Evolutionary conservation across 2,329 filamentous ascomycete genomes (phyloP), one percentile per base, ranked within the genome.

Genomic region (Penicillium concentricum): DNA sequence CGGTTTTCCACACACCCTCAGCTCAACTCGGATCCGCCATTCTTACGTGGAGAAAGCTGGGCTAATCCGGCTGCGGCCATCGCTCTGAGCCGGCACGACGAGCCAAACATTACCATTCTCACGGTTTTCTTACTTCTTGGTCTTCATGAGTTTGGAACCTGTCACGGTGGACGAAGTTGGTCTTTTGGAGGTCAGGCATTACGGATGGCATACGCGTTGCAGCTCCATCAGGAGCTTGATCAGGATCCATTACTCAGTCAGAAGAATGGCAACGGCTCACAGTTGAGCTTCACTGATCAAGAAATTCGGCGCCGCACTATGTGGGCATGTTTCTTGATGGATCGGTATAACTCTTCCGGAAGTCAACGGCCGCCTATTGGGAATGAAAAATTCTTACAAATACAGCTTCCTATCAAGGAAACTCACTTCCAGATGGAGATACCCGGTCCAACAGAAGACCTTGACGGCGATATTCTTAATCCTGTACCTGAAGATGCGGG

Each of bases 321-420:
- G 93, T 99, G 94, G 94, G 90, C 92, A 13, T 97, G 93, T 71
- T 96, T 96, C 69, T 75, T 97, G 55, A 97, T 97, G 92, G 94
- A 99, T 72, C 87, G 93, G 0, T 97, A 97, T 79, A 97, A 95
- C 74, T 97, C 93, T 0, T 97, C 92, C 1, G 93, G 94, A 2
- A 95, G 91, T 2, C 92, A 97, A 67, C 84, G 93, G 37, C 94
- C 94, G 20, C 90, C 91, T 51, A 96, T 97, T 65, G 88, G 96
- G 53, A 88, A 90, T 63, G 92, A 97, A 72, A 90, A 94, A 63
- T 91, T 90, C 54, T 84, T 97, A 59, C 88, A 91, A 64, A 91
- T 97, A 16, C 93, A 94, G 61, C 78, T 99, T 24, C 94, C 94
- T 0, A 90, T 97, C 66, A 92, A 90, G 70, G 94, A 99, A 72